Base-by-base conservation (phyloP, 2,329 filamentous ascomycete genomes). In the Diaporthe sp. region DNA sequence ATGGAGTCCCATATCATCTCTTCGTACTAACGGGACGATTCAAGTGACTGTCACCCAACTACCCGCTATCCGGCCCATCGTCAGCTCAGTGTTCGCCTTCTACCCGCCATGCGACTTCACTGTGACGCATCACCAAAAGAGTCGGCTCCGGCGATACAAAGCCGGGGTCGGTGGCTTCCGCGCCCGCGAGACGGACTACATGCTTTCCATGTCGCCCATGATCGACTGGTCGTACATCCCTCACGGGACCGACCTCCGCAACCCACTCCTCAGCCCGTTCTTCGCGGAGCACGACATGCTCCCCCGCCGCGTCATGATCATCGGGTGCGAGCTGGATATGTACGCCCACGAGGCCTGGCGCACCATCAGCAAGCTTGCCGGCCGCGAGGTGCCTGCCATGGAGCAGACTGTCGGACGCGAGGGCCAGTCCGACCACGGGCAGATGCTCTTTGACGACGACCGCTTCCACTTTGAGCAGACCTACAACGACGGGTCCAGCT, bases 271-370 rank as follows among this genome's bases (percentile, higher is more conserved):
- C 62, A 74, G 72, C 72, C 72, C 72, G 2, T 62, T 57, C 51
- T 74, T 60, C 34, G 62, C 72, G 2, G 72, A 71, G n/a, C 72
- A 71, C 7, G 72, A 74, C 39, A 61, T 71, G 51, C 72, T 74
- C 7, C 72, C 72, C 5, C 72, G 55, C 12, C 72, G 72, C 22
- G 72, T 74, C 53, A 70, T 74, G 51, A 71, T 74, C 72, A 22
- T 74, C 53, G 72, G 62, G n/a, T 70, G 62, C 42, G 72, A 74
- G 72, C 15, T 74, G 44, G 72, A 74, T 55, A 74, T 74, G 72
- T 74, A 70, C 55, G 72, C 72, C 5, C 72, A 74, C 53, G 72
- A 74, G 53, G 72, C 72, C 42, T 74, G 72, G 72, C 72, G 72
- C 53, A 74, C 72, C 62, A 74, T 74, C 72, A 60, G 72, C 62